Evolutionary conservation across 768 basidiomycete genomes (phyloP), one percentile per base, ranked within the genome.

Genomic region (Pleurotus salmoneostramineus): DNA sequence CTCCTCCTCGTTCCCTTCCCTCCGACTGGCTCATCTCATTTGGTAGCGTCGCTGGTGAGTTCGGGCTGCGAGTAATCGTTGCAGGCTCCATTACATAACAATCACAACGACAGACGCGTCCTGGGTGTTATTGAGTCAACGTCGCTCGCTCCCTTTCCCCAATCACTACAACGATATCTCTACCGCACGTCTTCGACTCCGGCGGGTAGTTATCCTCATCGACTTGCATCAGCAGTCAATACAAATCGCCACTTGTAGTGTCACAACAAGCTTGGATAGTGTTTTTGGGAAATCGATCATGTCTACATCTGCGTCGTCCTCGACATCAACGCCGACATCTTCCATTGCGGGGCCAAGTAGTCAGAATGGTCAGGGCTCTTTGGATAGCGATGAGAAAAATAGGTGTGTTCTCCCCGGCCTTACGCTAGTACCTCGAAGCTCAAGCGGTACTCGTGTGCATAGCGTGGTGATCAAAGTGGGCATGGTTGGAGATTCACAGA

Each of bases 401-500:
- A 89, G 83, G 84, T 82, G 56, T 55, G 67, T 59, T 36, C 46
- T n/a, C n/a, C n/a, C n/a, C n/a, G n/a, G n/a, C n/a, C n/a, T n/a
- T n/a, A n/a, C n/a, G n/a, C n/a, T n/a, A n/a, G n/a, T n/a, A n/a
- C n/a, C n/a, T n/a, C n/a, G n/a, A n/a, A n/a, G n/a, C n/a, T n/a
- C n/a, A n/a, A n/a, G n/a, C n/a, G n/a, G 1, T 27, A 1, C 21
- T 27, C 21, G 21, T 27, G 21, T 60, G 54, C 14, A n/a, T 55
- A 91, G 92, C 69, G 93, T 97, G 65, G 94, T 96, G 55, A 91
- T 97, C 72, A 98, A 99, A 74, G 96, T 99, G 51, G 96, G 96
- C 57, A 99, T 99, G 96, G 94, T 99, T 48, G 97, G 97, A 50
- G 96, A 99, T 78, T 95, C 94, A 68, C 96, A 98, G 79, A 98